Percentiles rank a stretch among this genome's conserved stretches.
Evolutionary conservation across 257 asterid species (phyloP).

Genomic region (Solanum gandarillasii): DNA sequence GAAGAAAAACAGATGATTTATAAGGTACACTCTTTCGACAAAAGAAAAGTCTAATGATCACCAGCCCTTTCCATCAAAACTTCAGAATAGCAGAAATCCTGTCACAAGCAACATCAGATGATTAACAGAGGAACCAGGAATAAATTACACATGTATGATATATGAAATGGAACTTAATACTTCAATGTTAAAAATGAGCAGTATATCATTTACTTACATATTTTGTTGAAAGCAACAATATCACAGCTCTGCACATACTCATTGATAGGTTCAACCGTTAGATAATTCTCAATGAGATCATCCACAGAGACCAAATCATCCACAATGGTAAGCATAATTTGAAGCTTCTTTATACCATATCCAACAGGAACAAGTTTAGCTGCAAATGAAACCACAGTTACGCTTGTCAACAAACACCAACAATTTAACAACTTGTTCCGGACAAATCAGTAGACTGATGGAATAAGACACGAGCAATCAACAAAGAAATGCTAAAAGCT

Average conservation of each 20-base stretch:
- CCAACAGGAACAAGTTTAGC: conserved; percentile 61
- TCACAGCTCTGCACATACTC: conserved; percentile 65
- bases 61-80: neutral
- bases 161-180: neutral
- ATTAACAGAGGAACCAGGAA: neutral
- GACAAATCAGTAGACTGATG: neutral
- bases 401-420: neutral
- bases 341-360: conserved; percentile 74
- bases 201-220: conserved; percentile 24
- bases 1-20: neutral
- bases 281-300: conserved; percentile 39
- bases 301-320: conserved; percentile 69
- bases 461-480: neutral
- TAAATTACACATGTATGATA: neutral
- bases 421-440: neutral
- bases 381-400: conserved; percentile 7
- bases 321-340: conserved; percentile 58
- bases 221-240: conserved; percentile 70
- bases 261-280: conserved; percentile 47
- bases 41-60: neutral
- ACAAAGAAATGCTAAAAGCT: neutral
- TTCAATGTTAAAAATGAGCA: conserved; percentile 1
- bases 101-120: neutral
- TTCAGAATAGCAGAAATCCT: neutral
- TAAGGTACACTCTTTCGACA: neutral